phyloP scores from a whole-genome alignment of 345 rosid genomes.

The Aethionema arabicum region DNA sequence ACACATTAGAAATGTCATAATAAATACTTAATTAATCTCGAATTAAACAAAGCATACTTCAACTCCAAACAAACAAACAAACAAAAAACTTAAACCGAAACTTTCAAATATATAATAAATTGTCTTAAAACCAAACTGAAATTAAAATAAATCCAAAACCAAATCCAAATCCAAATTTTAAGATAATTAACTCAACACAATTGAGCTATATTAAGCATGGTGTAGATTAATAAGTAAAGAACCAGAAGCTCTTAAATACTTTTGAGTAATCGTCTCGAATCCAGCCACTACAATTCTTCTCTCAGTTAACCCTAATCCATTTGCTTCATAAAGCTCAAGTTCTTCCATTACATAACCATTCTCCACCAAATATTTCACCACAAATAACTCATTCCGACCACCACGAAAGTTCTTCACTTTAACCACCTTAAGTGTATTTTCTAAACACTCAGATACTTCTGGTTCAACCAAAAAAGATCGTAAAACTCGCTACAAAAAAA shows the following conservation, averaged over 20 bases:
- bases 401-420: constrained; percentile 39
- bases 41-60: too few species aligned
- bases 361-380: constrained; percentile 32
- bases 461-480: constrained; percentile 23
- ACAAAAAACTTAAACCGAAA: too few species aligned
- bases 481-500: constrained; percentile 20
- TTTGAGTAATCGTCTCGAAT: not conserved
- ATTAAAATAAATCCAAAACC: too few species aligned
- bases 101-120: too few species aligned
- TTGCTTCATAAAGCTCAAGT: constrained; percentile 28
- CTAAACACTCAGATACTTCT: constrained; percentile 28
- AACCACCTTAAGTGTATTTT: constrained; percentile 37
- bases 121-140: too few species aligned
- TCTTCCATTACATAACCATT: constrained; percentile 32
- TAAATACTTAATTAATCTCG: too few species aligned
- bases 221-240: not conserved
- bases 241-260: not conserved
- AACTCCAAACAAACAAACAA: too few species aligned
- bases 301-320: constrained; percentile 5
- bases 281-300: not conserved
- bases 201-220: not conserved
- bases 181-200: too few species aligned
- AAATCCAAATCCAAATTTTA: too few species aligned
- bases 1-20: too few species aligned
- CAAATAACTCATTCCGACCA: constrained; percentile 1